phyloP scores from a whole-genome alignment of 192 early-diverging fungal species.

The Podila verticillata region DNA sequence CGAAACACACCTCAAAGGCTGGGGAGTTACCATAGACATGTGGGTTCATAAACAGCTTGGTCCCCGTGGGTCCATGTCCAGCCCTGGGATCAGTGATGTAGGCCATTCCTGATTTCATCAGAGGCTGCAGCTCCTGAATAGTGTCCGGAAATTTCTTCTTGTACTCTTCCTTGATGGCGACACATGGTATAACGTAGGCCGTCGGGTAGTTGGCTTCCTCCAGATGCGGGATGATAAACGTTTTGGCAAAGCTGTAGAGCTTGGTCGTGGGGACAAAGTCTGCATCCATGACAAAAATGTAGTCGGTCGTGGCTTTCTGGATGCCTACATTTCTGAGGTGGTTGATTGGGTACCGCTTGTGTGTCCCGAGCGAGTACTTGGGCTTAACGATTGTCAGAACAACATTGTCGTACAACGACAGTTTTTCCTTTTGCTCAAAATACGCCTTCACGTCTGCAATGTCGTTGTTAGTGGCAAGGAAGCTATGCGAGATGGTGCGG shows the following conservation, averaged over 20 bases:
- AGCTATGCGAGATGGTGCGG: conserved; percentile 22
- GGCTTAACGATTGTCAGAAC: conserved; percentile 58
- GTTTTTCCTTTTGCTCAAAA: conserved; percentile 38
- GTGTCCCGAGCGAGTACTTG: conserved; percentile 35
- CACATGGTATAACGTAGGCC: conserved; percentile 60
- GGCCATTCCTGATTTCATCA: conserved; percentile 51
- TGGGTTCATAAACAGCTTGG: conserved; percentile 38
- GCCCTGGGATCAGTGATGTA: conserved; percentile 63
- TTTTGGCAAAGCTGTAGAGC: conserved; percentile 38
- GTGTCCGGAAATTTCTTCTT: conserved; percentile 35
- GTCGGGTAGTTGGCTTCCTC: conserved; percentile 15
- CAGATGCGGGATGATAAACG: conserved; percentile 25
- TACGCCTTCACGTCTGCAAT: conserved; percentile 50
- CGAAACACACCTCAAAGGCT: conserved; percentile 62
- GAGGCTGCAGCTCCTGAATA: conserved; percentile 49
- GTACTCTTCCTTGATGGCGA: conserved; percentile 54
- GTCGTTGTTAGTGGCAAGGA: conserved; percentile 52
- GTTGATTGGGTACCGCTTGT: conserved; percentile 62
- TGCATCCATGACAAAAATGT: conserved; percentile 63
- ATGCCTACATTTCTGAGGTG: conserved; percentile 60
- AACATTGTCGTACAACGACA: conserved; percentile 24
- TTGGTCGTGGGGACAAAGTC: conserved; percentile 59
- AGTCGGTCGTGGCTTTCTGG: conserved; percentile 45
- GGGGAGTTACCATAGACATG: conserved; percentile 14
- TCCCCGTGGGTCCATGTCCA: conserved; percentile 63